Percentiles rank a stretch among this genome's conserved stretches.
These are phyloP conservation scores for Mortierella sp. DNA, from an alignment of 371 early-diverging fungal species.

Conservation along the genomic window DNA sequence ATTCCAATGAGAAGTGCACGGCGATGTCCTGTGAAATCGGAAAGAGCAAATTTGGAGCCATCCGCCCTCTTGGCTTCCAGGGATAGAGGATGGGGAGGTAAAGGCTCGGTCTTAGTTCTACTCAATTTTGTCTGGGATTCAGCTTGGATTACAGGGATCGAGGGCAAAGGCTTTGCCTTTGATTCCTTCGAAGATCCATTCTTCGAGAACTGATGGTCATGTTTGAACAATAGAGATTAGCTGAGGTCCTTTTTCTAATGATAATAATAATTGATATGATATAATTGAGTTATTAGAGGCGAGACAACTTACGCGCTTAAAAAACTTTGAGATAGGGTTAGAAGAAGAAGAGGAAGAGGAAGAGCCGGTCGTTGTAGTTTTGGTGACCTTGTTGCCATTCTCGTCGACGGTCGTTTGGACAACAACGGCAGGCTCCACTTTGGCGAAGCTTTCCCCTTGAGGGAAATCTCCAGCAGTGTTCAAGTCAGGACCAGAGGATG, in stretches of 20 bases:
- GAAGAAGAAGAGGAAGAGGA: neutral
- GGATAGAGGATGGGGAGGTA: constrained; percentile 4
- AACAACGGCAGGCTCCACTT: neutral
- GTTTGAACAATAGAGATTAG: neutral
- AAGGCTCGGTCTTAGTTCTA: constrained; percentile 8
- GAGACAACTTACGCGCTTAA: constrained; percentile 44
- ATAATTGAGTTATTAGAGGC: neutral
- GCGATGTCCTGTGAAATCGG: constrained; percentile 43
- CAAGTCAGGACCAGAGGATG: too few species aligned
- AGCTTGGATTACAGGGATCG: constrained; percentile 14
- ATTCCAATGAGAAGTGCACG: constrained; percentile 55
- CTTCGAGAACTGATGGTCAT: neutral
- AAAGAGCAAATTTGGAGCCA: constrained; percentile 25
- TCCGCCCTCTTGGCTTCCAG: constrained; percentile 23
- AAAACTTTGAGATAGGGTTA: constrained; percentile 38
- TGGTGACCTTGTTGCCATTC: constrained; percentile 2
- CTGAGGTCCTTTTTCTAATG: neutral
- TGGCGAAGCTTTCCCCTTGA: neutral
- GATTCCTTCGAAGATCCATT: constrained; percentile 5
- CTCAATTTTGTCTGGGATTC: neutral
- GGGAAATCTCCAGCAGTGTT: too few species aligned
- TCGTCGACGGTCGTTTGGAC: neutral
- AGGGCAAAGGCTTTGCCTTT: constrained; percentile 40
- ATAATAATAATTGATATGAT: neutral
- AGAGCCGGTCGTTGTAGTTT: neutral